Base-by-base conservation (phyloP, 768 basidiomycete species). In the Rhizopogon vesiculosus region DNA sequence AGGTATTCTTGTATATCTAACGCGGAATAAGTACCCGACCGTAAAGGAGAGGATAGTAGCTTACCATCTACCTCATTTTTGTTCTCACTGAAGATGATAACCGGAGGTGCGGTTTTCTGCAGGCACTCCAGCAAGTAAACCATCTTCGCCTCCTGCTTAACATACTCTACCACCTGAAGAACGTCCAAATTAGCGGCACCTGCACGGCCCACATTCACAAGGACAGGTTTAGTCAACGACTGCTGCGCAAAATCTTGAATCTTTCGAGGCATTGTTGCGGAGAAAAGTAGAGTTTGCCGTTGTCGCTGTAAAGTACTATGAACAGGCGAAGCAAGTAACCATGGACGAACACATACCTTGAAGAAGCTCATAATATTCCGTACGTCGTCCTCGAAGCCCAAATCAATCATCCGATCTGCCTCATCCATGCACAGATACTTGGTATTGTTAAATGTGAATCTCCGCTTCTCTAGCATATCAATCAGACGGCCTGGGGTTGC, bases 101-200 rank as follows among this genome's bases (percentile, higher is more conserved):
- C 94, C 2, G 97, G 97, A 7, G 97, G 97, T 0, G 97, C 88
- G 0, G 97, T 99, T 76, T 98, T 99, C 69, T 98, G 97, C 58
- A 99, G 72, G 69, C 95, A 98, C 71, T 99, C 97, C 45, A 99
- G 77, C 15, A 98, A 80, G 70, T 98, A 99, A 1, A 99, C 95
- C 97, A 98, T 98, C 73, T 99, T 99, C 0, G 97, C 97, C 72
- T 98, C 97, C 68, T 97, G 94, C 73, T 99, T 99, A 63, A 99
- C 97, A 63, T 97, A 98, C 74, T 99, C 97, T 19, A 98, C 92
- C 31, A 98, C 90, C 66, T 94, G 93, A 29, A 98, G 78, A 2
- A 99, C 93, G 66, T 98, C 96, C 69, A 99, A 72, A 70, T 95
- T 96, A 42, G 97, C 97, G 19, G 97, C 97, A 65, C 97, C 97